phyloP scores from a whole-genome alignment of 2,329 filamentous ascomycete species.

The Neoscytalidium dimidiatum region DNA sequence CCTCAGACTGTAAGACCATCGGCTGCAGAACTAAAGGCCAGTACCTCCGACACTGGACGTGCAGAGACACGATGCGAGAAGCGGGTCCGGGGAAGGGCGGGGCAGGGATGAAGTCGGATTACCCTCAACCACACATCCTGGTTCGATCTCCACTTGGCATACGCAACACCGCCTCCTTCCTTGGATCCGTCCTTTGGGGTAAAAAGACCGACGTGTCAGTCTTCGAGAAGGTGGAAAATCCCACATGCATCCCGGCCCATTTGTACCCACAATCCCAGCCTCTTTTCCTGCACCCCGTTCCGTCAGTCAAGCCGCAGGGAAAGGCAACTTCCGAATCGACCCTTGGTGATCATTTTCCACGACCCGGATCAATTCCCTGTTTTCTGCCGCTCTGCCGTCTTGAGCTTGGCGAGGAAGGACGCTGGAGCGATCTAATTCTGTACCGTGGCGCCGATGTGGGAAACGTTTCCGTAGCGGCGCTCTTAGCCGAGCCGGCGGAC shows the following conservation, averaged over 20 bases:
- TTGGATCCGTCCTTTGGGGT: background rate
- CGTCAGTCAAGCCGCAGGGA: background rate
- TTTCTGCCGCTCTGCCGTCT: background rate
- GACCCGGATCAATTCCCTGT: background rate
- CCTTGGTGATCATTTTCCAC: background rate
- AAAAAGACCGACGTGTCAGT: conserved; percentile 3
- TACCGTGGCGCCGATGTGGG: background rate
- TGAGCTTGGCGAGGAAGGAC: background rate
- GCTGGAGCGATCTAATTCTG: background rate
- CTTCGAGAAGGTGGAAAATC: background rate
- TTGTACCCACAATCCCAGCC: background rate
- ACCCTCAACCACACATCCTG: background rate
- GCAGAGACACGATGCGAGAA: background rate
- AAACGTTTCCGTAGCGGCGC: background rate
- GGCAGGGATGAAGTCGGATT: conserved; percentile 10
- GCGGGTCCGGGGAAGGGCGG: background rate
- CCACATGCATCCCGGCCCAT: background rate
- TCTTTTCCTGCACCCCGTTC: background rate
- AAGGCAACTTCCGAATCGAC: background rate
- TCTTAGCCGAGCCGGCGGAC: background rate
- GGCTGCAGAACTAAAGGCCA: background rate
- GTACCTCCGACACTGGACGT: background rate
- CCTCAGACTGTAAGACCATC: background rate
- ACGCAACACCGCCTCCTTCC: conserved; percentile 6
- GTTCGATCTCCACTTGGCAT: background rate